phyloP scores from a whole-genome alignment of 1,139 yeast genomes.

The Lodderomyces beijingensis region DNA sequence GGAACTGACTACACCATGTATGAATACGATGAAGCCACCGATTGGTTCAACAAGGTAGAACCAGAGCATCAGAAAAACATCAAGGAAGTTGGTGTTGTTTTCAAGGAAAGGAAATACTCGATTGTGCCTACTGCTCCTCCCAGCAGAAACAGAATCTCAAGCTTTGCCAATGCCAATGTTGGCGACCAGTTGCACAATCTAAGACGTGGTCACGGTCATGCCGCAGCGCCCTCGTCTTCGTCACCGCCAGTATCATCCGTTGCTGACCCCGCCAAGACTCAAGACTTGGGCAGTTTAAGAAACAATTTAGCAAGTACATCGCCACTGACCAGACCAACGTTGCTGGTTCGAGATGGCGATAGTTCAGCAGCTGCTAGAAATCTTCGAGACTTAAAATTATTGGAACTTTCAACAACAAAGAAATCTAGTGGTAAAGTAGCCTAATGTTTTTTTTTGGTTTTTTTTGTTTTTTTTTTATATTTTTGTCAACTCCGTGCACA shows the following conservation, averaged over 20 bases:
- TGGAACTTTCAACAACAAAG: too few relatives aligned
- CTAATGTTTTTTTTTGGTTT: neutral
- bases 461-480: neutral
- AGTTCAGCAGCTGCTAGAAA: neutral
- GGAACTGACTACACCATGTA: slow-evolving; percentile 91
- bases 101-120: slow-evolving; percentile 61
- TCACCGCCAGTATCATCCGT: neutral
- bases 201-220: slow-evolving; percentile 1
- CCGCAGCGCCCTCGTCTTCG: neutral
- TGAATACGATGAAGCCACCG: slow-evolving; percentile 74
- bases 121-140: slow-evolving; percentile 75
- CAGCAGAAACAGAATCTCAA: slow-evolving; percentile 5
- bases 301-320: neutral
- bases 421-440: too few relatives aligned
- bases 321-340: slow-evolving; percentile 1
- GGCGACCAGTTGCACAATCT: neutral
- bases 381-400: neutral
- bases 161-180: slow-evolving; percentile 1
- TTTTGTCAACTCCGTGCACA: too few relatives aligned
- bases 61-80: slow-evolving; percentile 59
- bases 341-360: slow-evolving; percentile 2
- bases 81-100: slow-evolving; percentile 64
- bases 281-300: neutral
- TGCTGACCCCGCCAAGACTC: neutral
- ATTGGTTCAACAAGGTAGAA: slow-evolving; percentile 74